These are phyloP conservation scores for Kregervanrija fluxuum DNA, from an alignment of 805 yeast species.

Conservation along the genomic window DNA sequence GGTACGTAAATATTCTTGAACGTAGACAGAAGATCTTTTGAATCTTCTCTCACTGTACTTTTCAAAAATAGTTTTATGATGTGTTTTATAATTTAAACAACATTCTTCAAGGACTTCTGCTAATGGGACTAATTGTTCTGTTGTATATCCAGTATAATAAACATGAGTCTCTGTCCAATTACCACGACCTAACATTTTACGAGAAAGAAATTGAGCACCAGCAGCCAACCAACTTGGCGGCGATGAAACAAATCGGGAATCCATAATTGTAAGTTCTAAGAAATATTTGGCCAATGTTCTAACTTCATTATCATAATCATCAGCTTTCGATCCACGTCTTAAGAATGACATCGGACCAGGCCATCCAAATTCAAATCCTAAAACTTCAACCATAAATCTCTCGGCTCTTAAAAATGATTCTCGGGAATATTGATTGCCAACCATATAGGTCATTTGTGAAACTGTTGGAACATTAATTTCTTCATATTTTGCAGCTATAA, in stretches of 20 bases:
- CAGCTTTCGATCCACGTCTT: slow-evolving; percentile 85
- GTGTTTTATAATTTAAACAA: slow-evolving; percentile 49
- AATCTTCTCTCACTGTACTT: slow-evolving; percentile 84
- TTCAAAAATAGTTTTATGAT: slow-evolving; percentile 78
- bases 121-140: slow-evolving; percentile 73
- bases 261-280: slow-evolving; percentile 70
- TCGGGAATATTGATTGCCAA: slow-evolving; percentile 74
- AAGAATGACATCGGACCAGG: slow-evolving; percentile 90
- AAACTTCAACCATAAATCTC: slow-evolving; percentile 61
- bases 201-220: slow-evolving; percentile 75
- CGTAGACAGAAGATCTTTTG: slow-evolving; percentile 71
- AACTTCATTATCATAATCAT: slow-evolving; percentile 75
- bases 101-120: slow-evolving; percentile 67
- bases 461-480: slow-evolving; percentile 88
- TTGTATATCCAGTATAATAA: slow-evolving; percentile 88
- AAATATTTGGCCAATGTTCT: slow-evolving; percentile 84
- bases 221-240: slow-evolving; percentile 77
- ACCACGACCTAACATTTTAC: slow-evolving; percentile 69
- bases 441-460: slow-evolving; percentile 73
- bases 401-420: slow-evolving; percentile 79
- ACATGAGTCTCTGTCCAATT: slow-evolving; percentile 81
- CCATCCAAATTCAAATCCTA: slow-evolving; percentile 70
- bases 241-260: slow-evolving; percentile 60
- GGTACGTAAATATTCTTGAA: slow-evolving; percentile 56
- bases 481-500: slow-evolving; percentile 91